Conservation (phyloP, 805 yeast genomes). For the Babjeviella inositovora region DNA sequence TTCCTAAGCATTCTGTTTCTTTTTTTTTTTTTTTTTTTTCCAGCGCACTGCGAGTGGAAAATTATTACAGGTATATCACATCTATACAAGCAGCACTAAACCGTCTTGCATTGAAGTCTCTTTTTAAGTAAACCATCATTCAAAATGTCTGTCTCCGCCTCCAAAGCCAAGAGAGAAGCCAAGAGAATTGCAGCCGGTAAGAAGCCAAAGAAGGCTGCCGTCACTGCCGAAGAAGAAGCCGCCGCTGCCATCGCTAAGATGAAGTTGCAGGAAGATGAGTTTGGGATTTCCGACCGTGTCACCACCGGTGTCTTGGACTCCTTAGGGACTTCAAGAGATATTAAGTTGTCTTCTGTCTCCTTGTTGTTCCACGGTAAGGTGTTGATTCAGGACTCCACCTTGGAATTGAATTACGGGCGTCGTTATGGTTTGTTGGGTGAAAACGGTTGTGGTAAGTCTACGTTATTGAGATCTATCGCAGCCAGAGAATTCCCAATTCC, state of each 20-base stretch:
- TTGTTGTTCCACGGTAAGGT: constrained; percentile 96
- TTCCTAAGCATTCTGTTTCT: too few species aligned
- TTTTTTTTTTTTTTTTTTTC: too few species aligned
- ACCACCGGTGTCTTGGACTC: constrained; percentile 94
- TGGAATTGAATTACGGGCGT: constrained; percentile 94
- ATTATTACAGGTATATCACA: too few species aligned
- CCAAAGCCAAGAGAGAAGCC: constrained; percentile 97
- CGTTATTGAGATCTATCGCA: constrained; percentile 83
- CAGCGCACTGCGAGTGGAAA: too few species aligned
- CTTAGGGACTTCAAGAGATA: constrained; percentile 80
- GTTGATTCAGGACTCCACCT: constrained; percentile 75
- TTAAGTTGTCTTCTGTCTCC: constrained; percentile 81
- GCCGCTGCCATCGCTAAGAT: constrained; percentile 70
- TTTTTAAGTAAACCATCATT: too few species aligned
- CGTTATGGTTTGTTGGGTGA: constrained; percentile 96
- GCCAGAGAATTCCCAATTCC: constrained; percentile 96
- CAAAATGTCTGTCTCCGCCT: constrained; percentile 56
- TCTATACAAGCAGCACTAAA: too few species aligned
- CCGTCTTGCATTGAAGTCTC: too few species aligned
- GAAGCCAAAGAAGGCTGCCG: constrained; percentile 44
- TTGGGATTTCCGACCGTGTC: constrained; percentile 93
- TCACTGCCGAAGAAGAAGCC: constrained; percentile 40
- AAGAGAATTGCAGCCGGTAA: constrained; percentile 81
- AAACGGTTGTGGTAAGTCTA: constrained; percentile 98
- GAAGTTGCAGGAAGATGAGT: constrained; percentile 85